phyloP scores from a whole-genome alignment of 257 asterid genomes.

The Primulina huaijiensis region DNA sequence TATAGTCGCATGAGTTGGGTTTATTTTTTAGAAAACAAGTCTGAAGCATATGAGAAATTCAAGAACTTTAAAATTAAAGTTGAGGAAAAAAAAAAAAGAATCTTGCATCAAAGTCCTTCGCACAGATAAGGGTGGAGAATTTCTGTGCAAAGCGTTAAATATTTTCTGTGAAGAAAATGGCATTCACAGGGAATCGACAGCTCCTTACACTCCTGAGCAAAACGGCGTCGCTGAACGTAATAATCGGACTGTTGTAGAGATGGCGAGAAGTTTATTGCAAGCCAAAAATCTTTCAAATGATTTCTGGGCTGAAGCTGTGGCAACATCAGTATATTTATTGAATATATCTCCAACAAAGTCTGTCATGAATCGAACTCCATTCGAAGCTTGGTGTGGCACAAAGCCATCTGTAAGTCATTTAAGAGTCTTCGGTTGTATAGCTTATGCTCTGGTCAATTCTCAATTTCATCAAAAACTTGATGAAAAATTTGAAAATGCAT shows the following conservation, averaged over 20 bases:
- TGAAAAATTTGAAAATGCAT: conserved; percentile 3
- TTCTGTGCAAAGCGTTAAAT: conserved; percentile 15
- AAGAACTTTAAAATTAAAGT: conserved; percentile 16
- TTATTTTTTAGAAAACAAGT: conserved; percentile 6
- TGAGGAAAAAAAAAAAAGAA: conserved; percentile 22
- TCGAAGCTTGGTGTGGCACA: conserved; percentile 13
- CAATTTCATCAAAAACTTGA: not conserved
- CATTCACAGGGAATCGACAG: conserved; percentile 14
- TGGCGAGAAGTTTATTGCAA: not conserved
- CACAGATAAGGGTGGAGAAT: conserved; percentile 25
- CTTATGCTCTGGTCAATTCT: conserved; percentile 18
- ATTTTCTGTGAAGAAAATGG: conserved; percentile 21
- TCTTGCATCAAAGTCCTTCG: not conserved
- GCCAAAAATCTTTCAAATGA: conserved; percentile 21
- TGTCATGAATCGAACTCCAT: not conserved
- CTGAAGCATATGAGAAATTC: conserved; percentile 19
- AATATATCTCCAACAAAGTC: conserved; percentile 19
- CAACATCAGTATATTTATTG: not conserved
- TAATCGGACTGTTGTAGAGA: too few relatives aligned
- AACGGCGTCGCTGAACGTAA: too few relatives aligned
- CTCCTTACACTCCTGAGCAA: too few relatives aligned
- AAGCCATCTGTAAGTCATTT: conserved; percentile 14
- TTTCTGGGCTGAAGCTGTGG: conserved; percentile 23
- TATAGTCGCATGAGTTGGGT: conserved; percentile 22
- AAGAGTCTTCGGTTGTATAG: conserved; percentile 18